Percentiles rank a stretch among this genome's conserved stretches.
phyloP scores from a whole-genome alignment of 345 rosid species.

The Rhodamnia rubescens region DNA sequence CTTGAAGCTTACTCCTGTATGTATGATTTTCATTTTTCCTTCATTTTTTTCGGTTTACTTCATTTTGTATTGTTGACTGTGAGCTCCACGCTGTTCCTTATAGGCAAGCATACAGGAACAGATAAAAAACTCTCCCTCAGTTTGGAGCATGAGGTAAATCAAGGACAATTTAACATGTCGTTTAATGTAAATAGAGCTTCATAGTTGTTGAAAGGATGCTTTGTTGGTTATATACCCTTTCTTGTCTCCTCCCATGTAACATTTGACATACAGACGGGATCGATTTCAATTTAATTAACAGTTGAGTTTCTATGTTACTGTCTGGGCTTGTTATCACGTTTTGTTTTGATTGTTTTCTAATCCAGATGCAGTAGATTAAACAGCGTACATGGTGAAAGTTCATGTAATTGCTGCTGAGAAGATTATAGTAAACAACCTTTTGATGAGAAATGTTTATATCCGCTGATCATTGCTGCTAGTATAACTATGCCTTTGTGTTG shows the following conservation, averaged over 20 bases:
- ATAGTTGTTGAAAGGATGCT: background rate
- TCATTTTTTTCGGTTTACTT: background rate
- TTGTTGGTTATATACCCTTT: background rate
- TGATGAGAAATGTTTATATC: background rate
- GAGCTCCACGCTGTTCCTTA: background rate
- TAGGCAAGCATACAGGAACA: slow-evolving; percentile 86
- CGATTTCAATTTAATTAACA: background rate
- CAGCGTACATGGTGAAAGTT: background rate
- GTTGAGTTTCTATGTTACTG: background rate
- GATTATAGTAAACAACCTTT: background rate
- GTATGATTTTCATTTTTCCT: background rate
- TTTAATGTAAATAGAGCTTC: background rate
- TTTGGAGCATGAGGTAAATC: slow-evolving; percentile 80
- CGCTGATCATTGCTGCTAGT: background rate
- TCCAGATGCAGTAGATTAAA: background rate
- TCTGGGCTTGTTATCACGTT: background rate
- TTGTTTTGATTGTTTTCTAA: background rate
- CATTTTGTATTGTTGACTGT: background rate
- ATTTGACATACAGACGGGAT: background rate
- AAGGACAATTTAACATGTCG: background rate
- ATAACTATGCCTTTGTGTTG: background rate
- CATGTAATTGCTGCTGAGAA: background rate
- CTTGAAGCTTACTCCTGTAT: slow-evolving; percentile 87
- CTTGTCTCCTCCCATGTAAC: background rate
- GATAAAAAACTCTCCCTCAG: slow-evolving; percentile 82